Conservation (phyloP, 257 asterid genomes). For the Solanum clarkiae region DNA sequence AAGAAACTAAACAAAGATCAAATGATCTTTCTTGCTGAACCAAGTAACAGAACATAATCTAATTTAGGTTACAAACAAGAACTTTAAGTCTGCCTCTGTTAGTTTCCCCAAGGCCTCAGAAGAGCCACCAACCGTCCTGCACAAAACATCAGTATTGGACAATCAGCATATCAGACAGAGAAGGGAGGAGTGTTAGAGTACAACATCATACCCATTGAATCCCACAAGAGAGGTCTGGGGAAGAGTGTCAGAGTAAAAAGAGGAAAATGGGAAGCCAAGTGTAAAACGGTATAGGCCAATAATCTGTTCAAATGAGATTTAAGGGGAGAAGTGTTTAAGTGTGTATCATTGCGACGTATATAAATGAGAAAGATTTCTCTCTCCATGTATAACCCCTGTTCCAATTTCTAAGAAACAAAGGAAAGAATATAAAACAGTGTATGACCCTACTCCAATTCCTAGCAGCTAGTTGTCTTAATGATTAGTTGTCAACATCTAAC, state of each 20-base stretch:
- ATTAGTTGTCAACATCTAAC: not conserved
- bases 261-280: not conserved
- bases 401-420: not conserved
- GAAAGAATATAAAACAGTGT: not conserved
- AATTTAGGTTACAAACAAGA: conserved; percentile 47
- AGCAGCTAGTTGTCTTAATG: not conserved
- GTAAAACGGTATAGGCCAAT: not conserved
- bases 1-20: not conserved
- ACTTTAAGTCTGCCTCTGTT: conserved; percentile 74
- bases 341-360: not conserved
- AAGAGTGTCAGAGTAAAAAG: too few species aligned
- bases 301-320: not conserved
- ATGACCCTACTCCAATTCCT: not conserved
- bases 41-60: not conserved
- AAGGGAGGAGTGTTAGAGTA: not conserved
- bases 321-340: not conserved
- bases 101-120: conserved; percentile 73
- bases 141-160: not conserved
- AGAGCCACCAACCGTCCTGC: conserved; percentile 86
- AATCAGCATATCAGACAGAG: not conserved
- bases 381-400: not conserved
- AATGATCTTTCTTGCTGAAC: not conserved
- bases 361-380: not conserved
- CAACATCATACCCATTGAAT: too few species aligned
- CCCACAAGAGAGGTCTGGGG: too few species aligned